Evolutionary conservation across 2,329 filamentous ascomycete genomes (phyloP), one percentile per base, ranked within the genome.

Genomic region (Aspergillus sp.): DNA sequence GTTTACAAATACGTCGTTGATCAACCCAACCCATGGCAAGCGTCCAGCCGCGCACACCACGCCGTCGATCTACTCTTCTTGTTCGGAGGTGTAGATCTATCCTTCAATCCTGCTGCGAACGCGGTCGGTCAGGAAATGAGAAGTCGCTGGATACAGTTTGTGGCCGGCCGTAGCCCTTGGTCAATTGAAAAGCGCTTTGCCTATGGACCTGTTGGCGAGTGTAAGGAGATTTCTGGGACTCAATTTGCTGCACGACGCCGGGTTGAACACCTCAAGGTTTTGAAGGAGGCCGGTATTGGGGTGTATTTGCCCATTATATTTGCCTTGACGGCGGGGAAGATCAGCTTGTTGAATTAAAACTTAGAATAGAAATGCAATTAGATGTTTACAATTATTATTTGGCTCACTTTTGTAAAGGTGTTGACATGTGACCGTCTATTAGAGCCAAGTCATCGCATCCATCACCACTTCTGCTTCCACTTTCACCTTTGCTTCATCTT

Each of bases 21-120:
- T 39, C 74, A 81, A 53, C 48, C 68, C 0, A 81, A 81, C 36
- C 79, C 79, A 5, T 81, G 76, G 76, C 79, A 81, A 49, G 53
- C 72, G 0, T 80, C 78, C 0, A 76, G 73, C 8, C 70, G 79
- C 0, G 69, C 78, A 2, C 79, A 81, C 39, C 79, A 81, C 56
- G 79, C 76, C 0, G 75, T 81, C 2, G 79, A 81, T 59, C 64
- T 81, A 4, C 56, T 81, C 2, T 73, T 79, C 8, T 62, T 81
- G 0, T 81, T 81, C 24, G 76, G 71, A 0, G 74, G 74, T 0
- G 61, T 78, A 4, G 74, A 78, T 52, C 54, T 78, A 0, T 66
- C 67, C 0, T 73, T 73, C 20, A 71, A 72, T 1, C 68, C 66
- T 0, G 63, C 67, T 1, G 76, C 77, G 3, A 61, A 71, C 3